Base-by-base conservation (phyloP, 768 basidiomycete species). In the Suillus subaureus region DNA sequence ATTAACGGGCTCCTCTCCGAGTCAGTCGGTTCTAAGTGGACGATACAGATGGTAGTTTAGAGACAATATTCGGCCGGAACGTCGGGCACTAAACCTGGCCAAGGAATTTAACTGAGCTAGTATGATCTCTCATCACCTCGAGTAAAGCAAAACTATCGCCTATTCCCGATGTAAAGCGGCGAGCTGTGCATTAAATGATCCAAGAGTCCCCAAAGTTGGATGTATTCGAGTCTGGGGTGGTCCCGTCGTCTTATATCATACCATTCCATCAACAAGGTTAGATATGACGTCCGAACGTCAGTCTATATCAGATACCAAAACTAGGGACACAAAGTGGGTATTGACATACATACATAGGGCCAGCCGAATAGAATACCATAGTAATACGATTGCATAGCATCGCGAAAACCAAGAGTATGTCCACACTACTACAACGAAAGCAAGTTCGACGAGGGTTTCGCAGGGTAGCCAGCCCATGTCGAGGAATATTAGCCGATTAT, bases 401-500 rank as follows among this genome's bases (percentile, higher is more conserved):
- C 57, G 26, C 16, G 16, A 58, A 28, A 28, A 58, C 56, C 65
- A 26, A 52, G 51, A 63, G 62, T 31, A 60, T 43, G 56, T 40
- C 74, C 66, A 66, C 42, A 33, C 31, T 55, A 55, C 54, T 55
- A 58, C 39, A 58, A 40, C 39, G 64, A 70, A 70, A 64, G 63
- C 55, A 37, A 16, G 52, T 60, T n/a, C 54, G 65, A 45, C 56
- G 35, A 21, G 63, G 63, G 60, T 62, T 40, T 39, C 65, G 66
- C 35, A 63, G 56, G 60, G 11, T 33, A 63, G 63, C 64, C 64
- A 66, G 64, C 62, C 62, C 49, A 51, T 66, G 67, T 64, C 58
- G 66, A 67, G 58, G 31, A 64, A 68, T 58, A 75, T 72, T 71
- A 73, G 49, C 60, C 21, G 40, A 77, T 77, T 77, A 74, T 75